Evolutionary conservation across 352 stramenopile species (phyloP).

Genomic region (Globisporangium megalacanthum): DNA sequence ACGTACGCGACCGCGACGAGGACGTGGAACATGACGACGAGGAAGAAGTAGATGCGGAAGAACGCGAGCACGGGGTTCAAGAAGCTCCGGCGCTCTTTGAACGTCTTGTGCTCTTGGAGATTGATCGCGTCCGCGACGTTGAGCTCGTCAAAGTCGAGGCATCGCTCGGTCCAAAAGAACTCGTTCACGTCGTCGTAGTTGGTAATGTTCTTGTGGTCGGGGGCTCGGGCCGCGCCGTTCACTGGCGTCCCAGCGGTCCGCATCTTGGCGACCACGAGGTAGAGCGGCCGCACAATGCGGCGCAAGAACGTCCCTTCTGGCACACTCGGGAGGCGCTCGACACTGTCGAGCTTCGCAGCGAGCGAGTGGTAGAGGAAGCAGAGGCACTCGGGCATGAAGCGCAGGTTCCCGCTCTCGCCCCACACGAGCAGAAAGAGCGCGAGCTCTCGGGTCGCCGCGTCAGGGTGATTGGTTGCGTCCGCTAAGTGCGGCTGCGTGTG

Average conservation of each 20-base stretch:
- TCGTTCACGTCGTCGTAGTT: conserved; percentile 91
- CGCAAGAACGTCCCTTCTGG: conserved; percentile 70
- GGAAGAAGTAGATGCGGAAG: conserved; percentile 87
- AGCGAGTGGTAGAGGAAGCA: conserved; percentile 87
- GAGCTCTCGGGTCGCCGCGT: conserved; percentile 47
- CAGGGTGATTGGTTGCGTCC: conserved; percentile 20
- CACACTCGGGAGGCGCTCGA: conserved; percentile 53
- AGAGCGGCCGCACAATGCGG: conserved; percentile 68
- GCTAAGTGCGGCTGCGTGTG: conserved; percentile 82
- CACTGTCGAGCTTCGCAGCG: conserved; percentile 56
- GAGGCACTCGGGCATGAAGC: conserved; percentile 87
- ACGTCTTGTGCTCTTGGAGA: conserved; percentile 71
- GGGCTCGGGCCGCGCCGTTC: conserved; percentile 17
- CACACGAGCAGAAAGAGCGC: conserved; percentile 85
- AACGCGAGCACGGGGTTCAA: conserved; percentile 79
- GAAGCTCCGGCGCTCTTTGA: conserved; percentile 80
- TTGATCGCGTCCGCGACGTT: conserved; percentile 73
- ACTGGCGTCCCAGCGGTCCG: conserved; percentile 17
- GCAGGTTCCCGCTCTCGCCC: conserved; percentile 79
- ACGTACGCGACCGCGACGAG: conserved; percentile 81
- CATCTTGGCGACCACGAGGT: conserved; percentile 78
- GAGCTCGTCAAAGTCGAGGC: conserved; percentile 77
- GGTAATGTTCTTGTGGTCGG: conserved; percentile 84
- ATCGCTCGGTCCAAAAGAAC: conserved; percentile 81
- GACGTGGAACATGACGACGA: conserved; percentile 76